These are phyloP conservation scores for Chenopodium berlandieri DNA, from an alignment of 148 eudicot species.

Conservation along the genomic window DNA sequence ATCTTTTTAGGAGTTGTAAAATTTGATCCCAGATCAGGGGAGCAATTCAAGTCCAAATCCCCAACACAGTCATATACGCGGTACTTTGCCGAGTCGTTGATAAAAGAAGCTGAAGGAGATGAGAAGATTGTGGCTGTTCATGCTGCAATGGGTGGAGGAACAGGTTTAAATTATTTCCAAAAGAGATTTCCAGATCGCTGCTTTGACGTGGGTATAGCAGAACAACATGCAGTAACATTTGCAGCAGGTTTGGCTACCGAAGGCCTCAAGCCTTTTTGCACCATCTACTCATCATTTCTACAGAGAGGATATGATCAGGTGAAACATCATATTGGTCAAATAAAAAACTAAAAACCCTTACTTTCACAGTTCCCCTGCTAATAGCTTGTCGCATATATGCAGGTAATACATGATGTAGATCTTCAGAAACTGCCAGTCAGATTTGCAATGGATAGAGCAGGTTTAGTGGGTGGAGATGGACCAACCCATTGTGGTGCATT, in stretches of 20 bases:
- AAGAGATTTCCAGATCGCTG: conserved; percentile 65
- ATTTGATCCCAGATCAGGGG: conserved; percentile 62
- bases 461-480: conserved; percentile 83
- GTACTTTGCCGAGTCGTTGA: conserved; percentile 64
- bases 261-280: conserved; percentile 78
- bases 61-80: conserved; percentile 60
- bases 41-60: conserved; percentile 59
- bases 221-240: conserved; percentile 82
- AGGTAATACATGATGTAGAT: conserved; percentile 83
- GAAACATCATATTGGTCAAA: not conserved
- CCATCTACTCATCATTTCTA: conserved; percentile 70
- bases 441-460: conserved; percentile 74
- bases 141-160: conserved; percentile 86
- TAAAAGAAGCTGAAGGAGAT: conserved; percentile 66
- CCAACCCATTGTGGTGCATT: conserved; percentile 85
- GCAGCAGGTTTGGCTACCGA: conserved; percentile 81
- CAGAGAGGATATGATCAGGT: conserved; percentile 84
- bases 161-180: conserved; percentile 70
- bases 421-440: conserved; percentile 75
- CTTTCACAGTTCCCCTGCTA: not conserved
- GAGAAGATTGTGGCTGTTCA: conserved; percentile 62
- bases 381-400: conserved; percentile 12
- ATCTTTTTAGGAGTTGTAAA: conserved; percentile 53
- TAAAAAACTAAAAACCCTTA: not conserved
- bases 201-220: conserved; percentile 80